Evolutionary conservation across 1,284 basidiomycete genomes (phyloP).

Genomic region (Sphaerobolus stellatus): DNA sequence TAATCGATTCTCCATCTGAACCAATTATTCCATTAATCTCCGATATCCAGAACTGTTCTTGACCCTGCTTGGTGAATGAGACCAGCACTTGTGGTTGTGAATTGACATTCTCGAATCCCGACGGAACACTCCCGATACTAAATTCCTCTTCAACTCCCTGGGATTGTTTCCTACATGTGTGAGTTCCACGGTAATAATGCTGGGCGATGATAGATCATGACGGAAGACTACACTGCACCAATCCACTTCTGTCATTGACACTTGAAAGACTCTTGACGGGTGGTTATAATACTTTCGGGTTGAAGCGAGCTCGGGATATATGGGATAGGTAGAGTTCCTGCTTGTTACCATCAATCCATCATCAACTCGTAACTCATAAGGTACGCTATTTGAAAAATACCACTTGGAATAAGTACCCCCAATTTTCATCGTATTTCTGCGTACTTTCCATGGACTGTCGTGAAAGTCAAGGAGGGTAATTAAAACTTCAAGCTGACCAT

Average conservation of each 20-base stretch:
- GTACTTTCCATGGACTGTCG: no score
- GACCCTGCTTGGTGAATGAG: slow-evolving; percentile 50
- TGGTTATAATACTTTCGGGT: no score
- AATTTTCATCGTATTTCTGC: no score
- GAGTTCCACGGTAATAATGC: slow-evolving; percentile 61
- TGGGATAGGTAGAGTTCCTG: no score
- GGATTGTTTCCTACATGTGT: slow-evolving; percentile 51
- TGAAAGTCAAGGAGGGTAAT: no score
- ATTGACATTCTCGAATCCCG: slow-evolving; percentile 60
- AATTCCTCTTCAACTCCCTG: slow-evolving; percentile 54
- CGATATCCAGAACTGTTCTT: slow-evolving; percentile 78
- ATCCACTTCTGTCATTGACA: slow-evolving; percentile 37
- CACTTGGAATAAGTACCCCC: no score
- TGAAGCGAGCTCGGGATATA: no score
- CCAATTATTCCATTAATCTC: slow-evolving; percentile 69
- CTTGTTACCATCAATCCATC: no score
- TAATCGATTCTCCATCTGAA: slow-evolving; percentile 62
- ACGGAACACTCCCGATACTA: slow-evolving; percentile 53
- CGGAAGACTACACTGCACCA: slow-evolving; percentile 54
- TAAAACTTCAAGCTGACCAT: no score
- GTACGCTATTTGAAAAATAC: no score
- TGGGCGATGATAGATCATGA: slow-evolving; percentile 54
- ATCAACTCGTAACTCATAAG: no score
- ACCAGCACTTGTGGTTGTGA: slow-evolving; percentile 64
- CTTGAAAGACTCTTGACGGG: slow-evolving; percentile 47